Evolutionary conservation across 805 yeast species (phyloP).

Genomic region (Brettanomyces nanus): DNA sequence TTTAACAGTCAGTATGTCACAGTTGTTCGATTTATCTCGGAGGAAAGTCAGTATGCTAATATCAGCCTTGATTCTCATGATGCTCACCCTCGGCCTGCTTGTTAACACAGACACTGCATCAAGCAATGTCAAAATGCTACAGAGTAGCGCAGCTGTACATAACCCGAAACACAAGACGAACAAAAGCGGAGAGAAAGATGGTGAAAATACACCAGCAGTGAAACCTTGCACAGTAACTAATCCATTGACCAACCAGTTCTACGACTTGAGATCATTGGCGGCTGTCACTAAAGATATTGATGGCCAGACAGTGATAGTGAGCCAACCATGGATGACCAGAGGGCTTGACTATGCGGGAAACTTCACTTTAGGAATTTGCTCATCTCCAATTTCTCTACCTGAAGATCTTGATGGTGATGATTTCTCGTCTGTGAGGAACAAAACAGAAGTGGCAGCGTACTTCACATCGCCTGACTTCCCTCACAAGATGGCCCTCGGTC

Average conservation of each 20-base stretch:
- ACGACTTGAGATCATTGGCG: slow-evolving; percentile 35
- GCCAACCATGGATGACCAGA: slow-evolving; percentile 54
- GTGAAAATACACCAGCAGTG: too few species aligned
- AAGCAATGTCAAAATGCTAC: too few species aligned
- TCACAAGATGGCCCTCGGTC: slow-evolving; percentile 48
- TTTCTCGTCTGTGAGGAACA: slow-evolving; percentile 28
- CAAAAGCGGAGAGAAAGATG: too few species aligned
- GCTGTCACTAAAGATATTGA: slow-evolving; percentile 22
- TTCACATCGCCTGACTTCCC: slow-evolving; percentile 39
- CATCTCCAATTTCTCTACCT: slow-evolving; percentile 37
- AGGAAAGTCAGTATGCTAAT: too few species aligned
- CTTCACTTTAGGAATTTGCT: slow-evolving; percentile 68
- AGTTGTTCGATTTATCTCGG: too few species aligned
- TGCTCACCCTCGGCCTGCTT: too few species aligned
- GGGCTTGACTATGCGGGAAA: slow-evolving; percentile 67
- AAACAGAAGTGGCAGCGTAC: slow-evolving; percentile 46
- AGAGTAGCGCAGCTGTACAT: too few species aligned
- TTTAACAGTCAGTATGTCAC: too few species aligned
- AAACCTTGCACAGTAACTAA: slow-evolving; percentile 37
- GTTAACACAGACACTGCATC: too few species aligned
- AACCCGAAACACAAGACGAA: too few species aligned
- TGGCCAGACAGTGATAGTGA: slow-evolving; percentile 1
- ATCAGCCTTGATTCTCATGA: too few species aligned
- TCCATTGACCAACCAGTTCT: slow-evolving; percentile 37
- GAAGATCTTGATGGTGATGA: slow-evolving; percentile 21